Percentiles rank a stretch among this genome's conserved stretches.
Evolutionary conservation across 352 stramenopile genomes (phyloP).

Genomic region (Globisporangium barbulae): DNA sequence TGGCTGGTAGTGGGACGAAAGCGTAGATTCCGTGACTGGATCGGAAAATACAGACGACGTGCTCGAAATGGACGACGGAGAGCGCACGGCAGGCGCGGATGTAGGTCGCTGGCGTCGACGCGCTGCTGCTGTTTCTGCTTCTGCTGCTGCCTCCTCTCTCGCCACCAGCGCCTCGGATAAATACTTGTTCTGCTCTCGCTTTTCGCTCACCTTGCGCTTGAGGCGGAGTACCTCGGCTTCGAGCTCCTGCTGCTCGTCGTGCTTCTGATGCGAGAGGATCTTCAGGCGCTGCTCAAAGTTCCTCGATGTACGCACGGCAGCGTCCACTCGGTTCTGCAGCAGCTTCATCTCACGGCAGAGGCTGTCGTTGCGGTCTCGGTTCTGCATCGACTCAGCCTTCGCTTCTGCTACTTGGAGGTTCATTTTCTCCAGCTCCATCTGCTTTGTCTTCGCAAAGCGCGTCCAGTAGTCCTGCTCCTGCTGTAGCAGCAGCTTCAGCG

Average conservation of each 20-base stretch:
- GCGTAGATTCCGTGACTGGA: constrained; percentile 8
- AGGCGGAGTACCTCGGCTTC: constrained; percentile 36
- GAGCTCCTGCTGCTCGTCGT: constrained; percentile 29
- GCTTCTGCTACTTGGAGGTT: constrained; percentile 28
- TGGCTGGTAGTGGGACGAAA: constrained; percentile 20
- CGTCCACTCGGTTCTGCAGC: constrained; percentile 48
- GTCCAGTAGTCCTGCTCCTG: constrained; percentile 55
- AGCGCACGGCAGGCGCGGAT: background rate
- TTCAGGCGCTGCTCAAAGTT: constrained; percentile 55
- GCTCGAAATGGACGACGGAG: constrained; percentile 10
- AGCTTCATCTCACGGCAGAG: constrained; percentile 39
- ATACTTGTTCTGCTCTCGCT: constrained; percentile 53
- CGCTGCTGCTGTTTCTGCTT: background rate
- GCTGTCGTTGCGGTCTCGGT: constrained; percentile 31
- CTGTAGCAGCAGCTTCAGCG: constrained; percentile 36
- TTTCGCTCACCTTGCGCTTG: constrained; percentile 47
- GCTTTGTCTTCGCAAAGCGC: constrained; percentile 20
- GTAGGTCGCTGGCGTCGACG: background rate
- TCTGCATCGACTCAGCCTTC: constrained; percentile 25
- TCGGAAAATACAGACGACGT: constrained; percentile 13
- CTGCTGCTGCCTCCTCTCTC: constrained; percentile 12
- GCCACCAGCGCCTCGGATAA: constrained; percentile 49
- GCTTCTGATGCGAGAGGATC: constrained; percentile 40
- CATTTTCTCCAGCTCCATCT: constrained; percentile 31
- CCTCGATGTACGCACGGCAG: constrained; percentile 36